These are phyloP conservation scores for Alternaria dauci DNA, from an alignment of 2,329 filamentous ascomycete species.

Conservation along the genomic window DNA sequence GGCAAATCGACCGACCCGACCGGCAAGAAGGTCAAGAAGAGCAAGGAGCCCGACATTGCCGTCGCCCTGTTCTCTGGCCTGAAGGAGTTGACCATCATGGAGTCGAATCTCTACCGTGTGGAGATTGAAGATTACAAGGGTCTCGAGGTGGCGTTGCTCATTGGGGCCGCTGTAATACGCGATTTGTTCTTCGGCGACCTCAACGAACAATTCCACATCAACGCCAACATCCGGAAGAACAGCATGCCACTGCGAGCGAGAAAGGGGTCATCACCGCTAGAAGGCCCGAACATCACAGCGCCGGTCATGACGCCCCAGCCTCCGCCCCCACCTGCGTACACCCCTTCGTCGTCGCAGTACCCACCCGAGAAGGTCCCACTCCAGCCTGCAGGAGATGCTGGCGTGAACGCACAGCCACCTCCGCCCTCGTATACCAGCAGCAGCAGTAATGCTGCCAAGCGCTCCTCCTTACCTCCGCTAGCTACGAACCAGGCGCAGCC, in stretches of 20 bases:
- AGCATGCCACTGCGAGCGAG: conserved; percentile 46
- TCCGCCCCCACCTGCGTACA: conserved; percentile 36
- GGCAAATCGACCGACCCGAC: conserved; percentile 74
- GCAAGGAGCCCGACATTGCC: conserved; percentile 93
- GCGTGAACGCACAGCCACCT: conserved; percentile 25
- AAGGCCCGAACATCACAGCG: conserved; percentile 36
- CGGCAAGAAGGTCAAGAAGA: conserved; percentile 70
- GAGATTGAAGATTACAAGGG: conserved; percentile 96
- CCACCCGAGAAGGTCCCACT: conserved; percentile 32
- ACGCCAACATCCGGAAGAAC: conserved; percentile 50
- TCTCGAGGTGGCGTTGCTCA: conserved; percentile 79
- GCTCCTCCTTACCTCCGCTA: conserved; percentile 41
- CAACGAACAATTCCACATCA: conserved; percentile 80
- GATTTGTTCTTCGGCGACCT: conserved; percentile 71
- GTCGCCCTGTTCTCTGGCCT: conserved; percentile 80
- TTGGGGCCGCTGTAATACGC: conserved; percentile 67
- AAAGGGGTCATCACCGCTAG: conserved; percentile 47
- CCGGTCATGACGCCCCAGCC: conserved; percentile 46
- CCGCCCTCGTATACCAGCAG: conserved; percentile 25
- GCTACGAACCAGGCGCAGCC: conserved; percentile 33
- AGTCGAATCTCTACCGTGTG: conserved; percentile 88
- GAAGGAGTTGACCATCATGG: conserved; percentile 86
- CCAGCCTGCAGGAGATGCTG: conserved; percentile 25
- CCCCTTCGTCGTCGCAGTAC: conserved; percentile 29
- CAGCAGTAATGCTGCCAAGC: conserved; percentile 31